Evolutionary conservation across 2,329 filamentous ascomycete genomes (phyloP).

Genomic region (Helotiales sp.): DNA sequence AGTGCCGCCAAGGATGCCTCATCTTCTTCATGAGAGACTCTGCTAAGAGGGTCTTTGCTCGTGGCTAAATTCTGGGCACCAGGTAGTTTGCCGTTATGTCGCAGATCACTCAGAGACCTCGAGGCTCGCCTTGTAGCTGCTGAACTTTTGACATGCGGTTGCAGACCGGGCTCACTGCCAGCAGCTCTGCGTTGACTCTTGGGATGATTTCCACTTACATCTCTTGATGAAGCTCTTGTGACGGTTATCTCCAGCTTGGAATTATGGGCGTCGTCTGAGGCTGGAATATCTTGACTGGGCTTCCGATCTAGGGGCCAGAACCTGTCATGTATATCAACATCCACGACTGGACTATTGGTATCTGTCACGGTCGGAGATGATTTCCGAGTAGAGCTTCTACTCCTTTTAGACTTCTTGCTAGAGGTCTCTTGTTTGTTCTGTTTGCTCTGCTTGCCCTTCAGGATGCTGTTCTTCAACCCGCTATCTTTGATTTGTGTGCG

Average conservation of each 20-base stretch:
- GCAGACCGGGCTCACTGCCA: slow-evolving; percentile 21
- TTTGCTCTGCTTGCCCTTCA: background rate
- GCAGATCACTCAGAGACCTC: slow-evolving; percentile 17
- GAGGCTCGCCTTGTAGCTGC: slow-evolving; percentile 12
- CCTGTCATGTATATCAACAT: background rate
- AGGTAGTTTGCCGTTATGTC: slow-evolving; percentile 6
- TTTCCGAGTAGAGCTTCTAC: background rate
- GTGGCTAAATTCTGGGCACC: background rate
- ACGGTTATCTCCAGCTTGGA: slow-evolving; percentile 9
- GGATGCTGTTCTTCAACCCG: background rate
- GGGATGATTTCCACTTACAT: background rate
- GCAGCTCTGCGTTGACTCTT: slow-evolving; percentile 11
- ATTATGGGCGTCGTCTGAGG: background rate
- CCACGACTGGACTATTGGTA: background rate
- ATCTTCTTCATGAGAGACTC: slow-evolving; percentile 30
- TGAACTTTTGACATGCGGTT: background rate
- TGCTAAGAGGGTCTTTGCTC: slow-evolving; percentile 23
- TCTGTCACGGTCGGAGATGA: background rate
- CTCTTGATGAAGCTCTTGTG: slow-evolving; percentile 4
- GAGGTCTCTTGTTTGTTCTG: background rate
- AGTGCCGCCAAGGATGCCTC: slow-evolving; percentile 27
- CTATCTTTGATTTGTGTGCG: background rate
- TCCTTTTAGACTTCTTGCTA: background rate
- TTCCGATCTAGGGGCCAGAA: background rate
- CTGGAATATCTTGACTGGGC: background rate